These are phyloP conservation scores for Suhomyces tanzawaensis DNA, from an alignment of 805 yeast genomes.

Conservation along the genomic window DNA sequence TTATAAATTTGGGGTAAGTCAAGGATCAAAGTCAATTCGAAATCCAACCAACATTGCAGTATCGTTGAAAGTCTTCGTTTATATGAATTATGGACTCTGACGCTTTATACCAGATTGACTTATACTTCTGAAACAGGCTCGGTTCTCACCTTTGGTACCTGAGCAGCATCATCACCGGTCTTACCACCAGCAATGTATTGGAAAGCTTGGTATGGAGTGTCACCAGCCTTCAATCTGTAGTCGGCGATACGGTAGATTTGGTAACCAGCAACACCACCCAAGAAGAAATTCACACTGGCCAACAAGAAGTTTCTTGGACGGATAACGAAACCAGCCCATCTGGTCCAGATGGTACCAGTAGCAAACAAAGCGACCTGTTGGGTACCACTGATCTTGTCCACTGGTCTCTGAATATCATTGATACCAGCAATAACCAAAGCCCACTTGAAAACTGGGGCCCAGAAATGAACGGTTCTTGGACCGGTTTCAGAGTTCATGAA, in stretches of 20 bases:
- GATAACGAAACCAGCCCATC: conserved; percentile 92
- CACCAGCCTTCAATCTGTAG: conserved; percentile 67
- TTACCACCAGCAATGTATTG: conserved; percentile 57
- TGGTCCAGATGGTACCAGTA: conserved; percentile 95
- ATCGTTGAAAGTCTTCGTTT: no score
- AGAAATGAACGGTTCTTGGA: conserved; percentile 94
- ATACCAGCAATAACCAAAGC: conserved; percentile 88
- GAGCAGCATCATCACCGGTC: conserved; percentile 10
- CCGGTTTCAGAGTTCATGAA: conserved; percentile 88
- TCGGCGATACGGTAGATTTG: conserved; percentile 71
- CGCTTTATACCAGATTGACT: no score
- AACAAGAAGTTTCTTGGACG: conserved; percentile 81
- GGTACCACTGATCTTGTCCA: conserved; percentile 85
- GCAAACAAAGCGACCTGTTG: conserved; percentile 84
- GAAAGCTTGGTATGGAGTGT: conserved; percentile 52
- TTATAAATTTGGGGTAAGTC: no score
- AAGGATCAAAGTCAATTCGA: no score
- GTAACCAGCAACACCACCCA: conserved; percentile 84
- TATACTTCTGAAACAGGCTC: conserved; percentile 4
- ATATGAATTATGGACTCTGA: no score
- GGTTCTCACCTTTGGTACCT: background rate
- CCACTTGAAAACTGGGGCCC: conserved; percentile 80
- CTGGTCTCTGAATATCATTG: conserved; percentile 84
- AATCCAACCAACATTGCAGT: no score
- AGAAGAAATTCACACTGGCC: conserved; percentile 92